Conservation (phyloP, 139 green algal species). For the Tetraselmis chui region DNA sequence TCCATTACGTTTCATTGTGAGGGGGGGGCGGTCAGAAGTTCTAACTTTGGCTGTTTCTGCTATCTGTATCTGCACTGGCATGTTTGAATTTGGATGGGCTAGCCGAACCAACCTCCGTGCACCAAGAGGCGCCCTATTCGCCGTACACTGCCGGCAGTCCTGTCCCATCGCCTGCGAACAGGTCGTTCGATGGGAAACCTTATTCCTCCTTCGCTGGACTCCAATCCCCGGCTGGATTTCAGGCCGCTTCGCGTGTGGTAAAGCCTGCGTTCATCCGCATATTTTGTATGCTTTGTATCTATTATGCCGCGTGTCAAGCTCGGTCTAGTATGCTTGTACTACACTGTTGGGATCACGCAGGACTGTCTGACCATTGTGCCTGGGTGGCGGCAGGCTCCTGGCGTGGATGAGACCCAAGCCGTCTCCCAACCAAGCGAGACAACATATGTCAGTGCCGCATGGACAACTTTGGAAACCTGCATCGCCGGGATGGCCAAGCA, state of each 20-base stretch:
- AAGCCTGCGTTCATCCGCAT: not conserved
- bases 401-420: not conserved
- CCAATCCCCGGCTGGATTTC: not conserved
- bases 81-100: no score
- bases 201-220: not conserved
- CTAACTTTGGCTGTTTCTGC: not conserved
- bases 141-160: not conserved
- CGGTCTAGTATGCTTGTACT: no score
- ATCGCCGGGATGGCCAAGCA: not conserved
- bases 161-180: not conserved
- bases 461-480: not conserved
- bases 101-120: not conserved
- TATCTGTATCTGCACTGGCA: not conserved
- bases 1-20: not conserved
- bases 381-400: no score
- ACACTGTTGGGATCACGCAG: no score
- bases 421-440: not conserved
- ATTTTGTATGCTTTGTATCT: no score
- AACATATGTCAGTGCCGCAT: not conserved
- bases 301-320: no score
- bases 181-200: no score
- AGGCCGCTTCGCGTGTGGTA: not conserved
- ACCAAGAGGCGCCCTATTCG: not conserved
- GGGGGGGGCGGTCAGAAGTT: not conserved
- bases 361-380: no score